Base-by-base conservation (phyloP, 108 stramenopile genomes). In the Cyclotella kingstonii region DNA sequence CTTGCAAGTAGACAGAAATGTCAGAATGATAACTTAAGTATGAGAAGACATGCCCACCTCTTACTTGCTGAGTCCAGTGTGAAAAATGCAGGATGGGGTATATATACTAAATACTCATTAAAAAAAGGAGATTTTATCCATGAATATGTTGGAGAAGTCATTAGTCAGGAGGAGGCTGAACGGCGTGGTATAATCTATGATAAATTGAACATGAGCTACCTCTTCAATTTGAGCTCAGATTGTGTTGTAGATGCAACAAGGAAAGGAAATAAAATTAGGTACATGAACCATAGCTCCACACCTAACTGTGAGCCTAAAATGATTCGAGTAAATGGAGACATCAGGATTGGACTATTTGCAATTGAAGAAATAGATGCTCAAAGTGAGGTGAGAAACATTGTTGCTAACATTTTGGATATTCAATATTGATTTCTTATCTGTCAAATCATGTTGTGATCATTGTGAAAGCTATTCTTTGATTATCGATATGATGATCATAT, bases 71-170 rank as follows among this genome's bases (percentile, higher is more conserved):
- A 61, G 48, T 91, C 90, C 10, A 47, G 18, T 4, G 61, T 94
- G 27, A 53, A 80, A 19, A 66, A 66, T 45, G 89, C 89, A 33
- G 95, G 93, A 15, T 93, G 80, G 80, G 95, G 95, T 36, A 49
- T 89, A 10, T 96, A 81, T 52, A 84, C 82, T 1, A 81, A 81
- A 61, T 15, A 84, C 46, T 44, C 54, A 3, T 42, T 93, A 25
- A 71, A 77, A 60, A 90, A 84, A 60, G 91, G 89, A 0, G 88
- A 91, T 22, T 92, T 83, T 57, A 60, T 96, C 7, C 63, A 78
- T 47, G 91, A 93, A 60, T 96, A 96, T 68, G 55, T 84, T 5
- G 95, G 95, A 2, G 95, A 96, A 63, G 34, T 84, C 7, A 87
- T 94, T 33, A 52, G 62, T 7, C 86, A 91, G 19, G 84, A 88